phyloP scores from a whole-genome alignment of 257 asterid genomes.

The Parsonsia alboflavescens region DNA sequence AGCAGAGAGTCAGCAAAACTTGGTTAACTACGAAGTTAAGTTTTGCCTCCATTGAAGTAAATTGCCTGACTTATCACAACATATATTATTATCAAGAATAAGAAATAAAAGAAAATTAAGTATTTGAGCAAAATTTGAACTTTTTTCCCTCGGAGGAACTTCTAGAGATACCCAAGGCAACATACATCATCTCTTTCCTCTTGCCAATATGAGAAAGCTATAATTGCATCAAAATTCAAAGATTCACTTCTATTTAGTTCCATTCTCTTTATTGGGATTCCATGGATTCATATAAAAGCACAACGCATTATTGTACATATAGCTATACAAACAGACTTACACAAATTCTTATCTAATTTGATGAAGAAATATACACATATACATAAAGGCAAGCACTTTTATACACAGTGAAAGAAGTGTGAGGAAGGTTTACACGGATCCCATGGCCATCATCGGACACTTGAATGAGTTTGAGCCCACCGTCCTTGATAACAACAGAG shows the following conservation, averaged over 20 bases:
- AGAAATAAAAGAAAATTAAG: not conserved
- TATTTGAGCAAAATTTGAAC: not conserved
- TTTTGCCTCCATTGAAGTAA: not conserved
- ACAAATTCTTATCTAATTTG: not conserved
- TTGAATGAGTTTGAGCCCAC: conserved; percentile 93
- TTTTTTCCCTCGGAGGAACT: not conserved
- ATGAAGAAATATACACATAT: not conserved
- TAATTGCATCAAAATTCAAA: not conserved
- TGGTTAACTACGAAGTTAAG: not conserved
- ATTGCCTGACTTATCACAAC: not conserved
- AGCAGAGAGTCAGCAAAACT: not conserved
- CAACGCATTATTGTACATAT: no score
- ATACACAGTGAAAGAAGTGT: not conserved
- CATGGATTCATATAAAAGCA: not conserved
- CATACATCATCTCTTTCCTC: not conserved
- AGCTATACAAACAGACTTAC: not conserved
- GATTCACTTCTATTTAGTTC: not conserved
- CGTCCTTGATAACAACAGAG: conserved; percentile 75
- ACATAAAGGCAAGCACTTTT: not conserved
- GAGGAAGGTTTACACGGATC: conserved; percentile 47
- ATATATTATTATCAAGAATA: not conserved
- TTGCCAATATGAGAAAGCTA: not conserved
- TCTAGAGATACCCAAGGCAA: not conserved
- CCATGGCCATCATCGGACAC: conserved; percentile 97
- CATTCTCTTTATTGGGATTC: not conserved